Evolutionary conservation across 495 filamentous ascomycete species (phyloP), one percentile per base, ranked within the genome.

Genomic region (Pseudevernia furfuracea): DNA sequence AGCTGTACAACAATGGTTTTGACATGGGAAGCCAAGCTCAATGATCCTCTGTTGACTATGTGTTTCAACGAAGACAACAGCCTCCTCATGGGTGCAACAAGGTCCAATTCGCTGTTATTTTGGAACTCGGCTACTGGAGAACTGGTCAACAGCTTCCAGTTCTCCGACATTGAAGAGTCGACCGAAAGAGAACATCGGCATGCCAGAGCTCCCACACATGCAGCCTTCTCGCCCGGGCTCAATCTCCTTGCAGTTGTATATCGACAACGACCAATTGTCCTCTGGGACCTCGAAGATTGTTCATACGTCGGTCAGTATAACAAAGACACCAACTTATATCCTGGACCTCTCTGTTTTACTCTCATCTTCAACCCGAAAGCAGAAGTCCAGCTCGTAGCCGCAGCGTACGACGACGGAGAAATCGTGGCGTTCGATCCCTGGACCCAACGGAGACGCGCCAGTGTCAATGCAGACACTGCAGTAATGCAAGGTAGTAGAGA

Each of bases 291-390:
- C 44, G 44, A 48, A 25, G 44, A 48, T 48, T 11, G 10, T 12
- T 11, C 44, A 48, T 48, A 8, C 44, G 8, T 48, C 8, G 48
- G 48, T 15, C 48, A 53, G 48, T 53, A 53, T 19, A 14, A 28
- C 14, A 53, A 53, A 19, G 48, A 5, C 4, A 19, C 11, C 11
- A 15, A 14, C 3, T 25, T 53, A 14, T 53, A 53, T 32, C 48
- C 48, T 5, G 48, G 14, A 53, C 48, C 48, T 15, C 10, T 53
- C 11, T 15, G 10, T 53, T 9, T 30, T 14, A 28, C 10, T 19
- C 14, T 53, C 28, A 53, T 53, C 48, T 53, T 53, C 48, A 53
- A 53, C 11, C 48, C 48, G 23, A 53, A 53, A 53, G 28, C 48
- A 19, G 48, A 53, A 32, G 11, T 53, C 28, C 10, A 19, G 10